Conservation (phyloP, 108 stramenopile genomes). For the Asterionellopsis glacialis region DNA sequence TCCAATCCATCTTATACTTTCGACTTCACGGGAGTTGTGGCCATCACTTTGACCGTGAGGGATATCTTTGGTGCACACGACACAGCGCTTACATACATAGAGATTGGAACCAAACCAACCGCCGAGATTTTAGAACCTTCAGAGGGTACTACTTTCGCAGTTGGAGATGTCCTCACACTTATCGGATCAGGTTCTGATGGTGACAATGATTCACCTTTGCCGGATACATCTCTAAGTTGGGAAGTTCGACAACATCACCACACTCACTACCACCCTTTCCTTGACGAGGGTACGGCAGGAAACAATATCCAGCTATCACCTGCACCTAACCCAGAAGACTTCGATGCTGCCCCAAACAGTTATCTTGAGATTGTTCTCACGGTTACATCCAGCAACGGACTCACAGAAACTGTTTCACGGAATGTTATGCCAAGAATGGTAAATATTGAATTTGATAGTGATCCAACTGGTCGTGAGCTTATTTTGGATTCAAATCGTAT, state of each 20-base stretch:
- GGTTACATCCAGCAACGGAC: constrained; percentile 8
- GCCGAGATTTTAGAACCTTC: constrained; percentile 6
- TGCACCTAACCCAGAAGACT: constrained; percentile 18
- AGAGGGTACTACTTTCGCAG: constrained; percentile 15
- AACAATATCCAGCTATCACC: constrained; percentile 3
- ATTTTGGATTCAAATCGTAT: not conserved
- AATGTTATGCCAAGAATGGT: constrained; percentile 7
- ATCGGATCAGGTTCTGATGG: constrained; percentile 6
- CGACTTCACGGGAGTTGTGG: no score
- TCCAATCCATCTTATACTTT: not conserved
- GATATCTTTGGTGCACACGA: no score
- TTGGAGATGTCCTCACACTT: constrained; percentile 19
- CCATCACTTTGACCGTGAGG: no score
- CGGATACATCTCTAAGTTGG: constrained; percentile 20
- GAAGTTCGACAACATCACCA: constrained; percentile 28
- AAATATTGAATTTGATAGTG: not conserved
- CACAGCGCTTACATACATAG: no score
- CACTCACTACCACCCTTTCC: constrained; percentile 20
- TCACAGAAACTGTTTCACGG: constrained; percentile 3
- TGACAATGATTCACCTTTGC: constrained; percentile 9
- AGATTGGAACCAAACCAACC: constrained; percentile 11
- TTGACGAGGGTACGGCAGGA: constrained; percentile 1
- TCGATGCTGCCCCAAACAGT: constrained; percentile 14
- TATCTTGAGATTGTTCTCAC: constrained; percentile 10
- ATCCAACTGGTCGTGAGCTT: not conserved